Evolutionary conservation across 768 basidiomycete species (phyloP).

Genomic region (Leucocoprinus birnbaumii): DNA sequence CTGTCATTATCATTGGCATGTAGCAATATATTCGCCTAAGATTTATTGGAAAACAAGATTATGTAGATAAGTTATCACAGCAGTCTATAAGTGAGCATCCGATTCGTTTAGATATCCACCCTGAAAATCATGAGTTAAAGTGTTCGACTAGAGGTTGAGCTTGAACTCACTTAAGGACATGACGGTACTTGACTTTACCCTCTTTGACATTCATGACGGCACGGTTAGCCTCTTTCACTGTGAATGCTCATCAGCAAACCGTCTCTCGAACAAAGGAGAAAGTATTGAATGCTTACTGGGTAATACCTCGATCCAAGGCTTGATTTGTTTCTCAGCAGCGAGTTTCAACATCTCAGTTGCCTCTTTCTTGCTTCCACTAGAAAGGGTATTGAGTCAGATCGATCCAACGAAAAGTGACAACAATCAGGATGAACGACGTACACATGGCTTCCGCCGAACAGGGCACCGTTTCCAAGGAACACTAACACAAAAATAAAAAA

Average conservation of each 20-base stretch:
- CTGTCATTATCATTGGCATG: too few species aligned
- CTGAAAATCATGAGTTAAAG: too few species aligned
- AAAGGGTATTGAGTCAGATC: slow-evolving; percentile 20
- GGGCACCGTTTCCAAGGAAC: slow-evolving; percentile 19
- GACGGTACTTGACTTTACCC: background rate
- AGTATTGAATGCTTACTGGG: slow-evolving; percentile 29
- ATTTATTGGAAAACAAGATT: too few species aligned
- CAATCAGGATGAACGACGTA: slow-evolving; percentile 11
- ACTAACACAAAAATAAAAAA: slow-evolving; percentile 15
- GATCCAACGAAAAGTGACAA: background rate
- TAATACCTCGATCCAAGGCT: slow-evolving; percentile 42
- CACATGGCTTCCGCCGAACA: slow-evolving; percentile 28
- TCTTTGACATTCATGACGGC: background rate
- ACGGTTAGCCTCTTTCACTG: background rate
- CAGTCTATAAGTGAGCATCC: too few species aligned
- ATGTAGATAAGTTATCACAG: too few species aligned
- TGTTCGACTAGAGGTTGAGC: too few species aligned
- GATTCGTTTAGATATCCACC: too few species aligned
- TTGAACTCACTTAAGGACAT: background rate
- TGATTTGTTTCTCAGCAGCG: slow-evolving; percentile 49
- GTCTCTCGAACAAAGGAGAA: too few species aligned
- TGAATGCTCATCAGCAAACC: too few species aligned
- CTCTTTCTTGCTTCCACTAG: slow-evolving; percentile 57
- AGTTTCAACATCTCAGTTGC: slow-evolving; percentile 58
- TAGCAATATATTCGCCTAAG: too few species aligned